phyloP scores from a whole-genome alignment of 768 basidiomycete genomes.

The Mycena rosella region DNA sequence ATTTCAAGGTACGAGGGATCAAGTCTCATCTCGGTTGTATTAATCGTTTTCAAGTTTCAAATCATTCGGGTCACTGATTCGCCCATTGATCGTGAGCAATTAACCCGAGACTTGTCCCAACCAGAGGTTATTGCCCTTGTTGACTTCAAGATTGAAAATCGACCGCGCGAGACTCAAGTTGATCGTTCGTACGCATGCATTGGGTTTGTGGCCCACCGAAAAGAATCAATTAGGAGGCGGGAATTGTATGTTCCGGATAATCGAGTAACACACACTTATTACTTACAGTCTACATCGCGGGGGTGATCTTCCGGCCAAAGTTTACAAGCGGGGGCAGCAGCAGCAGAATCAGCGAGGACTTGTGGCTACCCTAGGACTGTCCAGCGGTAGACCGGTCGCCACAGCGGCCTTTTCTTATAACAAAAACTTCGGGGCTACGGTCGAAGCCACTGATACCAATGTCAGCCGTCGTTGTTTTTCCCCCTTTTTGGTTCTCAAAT shows the following conservation, averaged over 20 bases:
- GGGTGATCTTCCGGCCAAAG: neutral
- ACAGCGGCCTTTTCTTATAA: conserved; percentile 2
- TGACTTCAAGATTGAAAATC: too few relatives aligned
- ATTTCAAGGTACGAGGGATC: neutral
- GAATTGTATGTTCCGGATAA: neutral
- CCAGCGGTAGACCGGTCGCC: neutral
- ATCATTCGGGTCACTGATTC: neutral
- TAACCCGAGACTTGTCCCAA: neutral
- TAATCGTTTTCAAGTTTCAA: neutral
- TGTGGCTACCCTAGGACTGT: neutral
- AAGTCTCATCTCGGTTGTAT: neutral
- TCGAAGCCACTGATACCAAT: neutral
- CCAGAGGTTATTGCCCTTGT: neutral
- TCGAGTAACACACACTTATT: neutral
- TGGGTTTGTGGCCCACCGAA: too few relatives aligned
- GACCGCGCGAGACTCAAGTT: too few relatives aligned
- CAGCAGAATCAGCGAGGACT: neutral
- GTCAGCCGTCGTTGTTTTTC: neutral
- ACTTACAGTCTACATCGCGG: neutral
- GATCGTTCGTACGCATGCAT: too few relatives aligned
- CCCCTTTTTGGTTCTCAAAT: too few relatives aligned
- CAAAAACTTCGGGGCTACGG: neutral
- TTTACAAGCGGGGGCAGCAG: neutral
- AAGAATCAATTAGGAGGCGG: neutral
- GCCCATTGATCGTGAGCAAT: neutral